Evolutionary conservation across 306 rosid species (phyloP).

Genomic region (Glycyrrhiza uralensis): DNA sequence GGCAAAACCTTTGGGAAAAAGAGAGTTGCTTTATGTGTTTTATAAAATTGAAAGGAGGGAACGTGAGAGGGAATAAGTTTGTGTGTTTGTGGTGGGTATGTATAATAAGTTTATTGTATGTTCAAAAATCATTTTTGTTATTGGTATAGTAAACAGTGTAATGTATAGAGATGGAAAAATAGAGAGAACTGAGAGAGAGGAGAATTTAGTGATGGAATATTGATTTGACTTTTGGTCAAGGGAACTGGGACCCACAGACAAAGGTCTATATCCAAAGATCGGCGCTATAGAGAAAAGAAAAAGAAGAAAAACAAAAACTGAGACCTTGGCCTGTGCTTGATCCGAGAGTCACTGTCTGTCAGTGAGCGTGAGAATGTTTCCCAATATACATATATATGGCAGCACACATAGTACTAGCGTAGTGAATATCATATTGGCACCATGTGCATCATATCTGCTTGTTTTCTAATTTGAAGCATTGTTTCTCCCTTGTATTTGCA

Average conservation of each 20-base stretch:
- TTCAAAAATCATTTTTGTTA: too few species aligned
- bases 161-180: neutral
- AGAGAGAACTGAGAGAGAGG: neutral
- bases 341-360: conserved; percentile 71
- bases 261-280: conserved; percentile 55
- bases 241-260: conserved; percentile 51
- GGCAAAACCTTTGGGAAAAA: conserved; percentile 68
- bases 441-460: conserved; percentile 6
- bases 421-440: neutral
- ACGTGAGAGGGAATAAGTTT: conserved; percentile 49
- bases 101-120: too few species aligned
- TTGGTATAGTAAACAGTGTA: conserved; percentile 11
- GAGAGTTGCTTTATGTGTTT: conserved; percentile 45
- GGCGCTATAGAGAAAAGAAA: conserved; percentile 38
- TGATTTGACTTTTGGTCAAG: conserved; percentile 75
- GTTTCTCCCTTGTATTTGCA: neutral
- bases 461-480: conserved; percentile 6
- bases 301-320: neutral
- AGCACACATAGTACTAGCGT: neutral
- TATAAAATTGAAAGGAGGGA: conserved; percentile 55
- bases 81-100: neutral
- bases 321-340: conserved; percentile 36
- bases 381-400: conserved; percentile 1
- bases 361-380: conserved; percentile 80
- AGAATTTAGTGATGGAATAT: conserved; percentile 25